A percentile compares a stretch with the other conserved stretches of the same genome.
These are phyloP conservation scores for Venustampulla echinocandica DNA, from an alignment of 495 filamentous ascomycete genomes.

Conservation along the genomic window DNA sequence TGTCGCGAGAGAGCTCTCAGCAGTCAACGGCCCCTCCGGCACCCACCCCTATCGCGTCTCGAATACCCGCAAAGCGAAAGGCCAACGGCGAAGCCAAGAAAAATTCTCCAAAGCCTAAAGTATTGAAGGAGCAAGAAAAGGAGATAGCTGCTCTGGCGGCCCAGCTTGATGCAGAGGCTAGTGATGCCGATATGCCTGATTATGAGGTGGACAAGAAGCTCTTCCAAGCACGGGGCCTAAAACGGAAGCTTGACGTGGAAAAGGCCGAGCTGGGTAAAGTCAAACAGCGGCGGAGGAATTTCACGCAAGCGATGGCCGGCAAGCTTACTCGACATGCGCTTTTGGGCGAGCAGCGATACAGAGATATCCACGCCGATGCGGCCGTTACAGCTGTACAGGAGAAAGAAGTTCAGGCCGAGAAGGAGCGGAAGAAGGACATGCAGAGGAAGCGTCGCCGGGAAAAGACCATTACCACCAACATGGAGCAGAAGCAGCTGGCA, in stretches of 20 bases:
- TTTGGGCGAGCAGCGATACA: conserved; percentile 41
- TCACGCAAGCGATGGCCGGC: conserved; percentile 23
- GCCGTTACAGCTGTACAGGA: conserved; percentile 80
- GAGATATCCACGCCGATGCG: conserved; percentile 43
- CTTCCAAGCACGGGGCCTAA: conserved; percentile 45
- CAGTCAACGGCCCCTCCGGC: conserved; percentile 31
- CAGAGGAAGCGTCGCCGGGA: conserved; percentile 95
- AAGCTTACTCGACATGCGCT: conserved; percentile 37
- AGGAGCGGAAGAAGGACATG: conserved; percentile 99
- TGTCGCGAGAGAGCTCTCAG: conserved; percentile 21
- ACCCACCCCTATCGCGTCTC: conserved; percentile 37
- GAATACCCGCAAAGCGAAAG: conserved; percentile 41
- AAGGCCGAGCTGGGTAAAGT: conserved; percentile 47
- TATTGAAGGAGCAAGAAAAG: conserved; percentile 56
- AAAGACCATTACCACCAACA: conserved; percentile 80
- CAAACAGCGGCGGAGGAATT: conserved; percentile 42
- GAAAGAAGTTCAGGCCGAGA: conserved; percentile 86
- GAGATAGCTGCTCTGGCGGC: conserved; percentile 54
- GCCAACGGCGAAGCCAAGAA: conserved; percentile 41
- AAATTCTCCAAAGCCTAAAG: conserved; percentile 30
- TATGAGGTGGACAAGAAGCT: conserved; percentile 49
- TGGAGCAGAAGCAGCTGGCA: conserved; percentile 77
- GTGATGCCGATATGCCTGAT: conserved; percentile 55
- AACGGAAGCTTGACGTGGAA: conserved; percentile 54
- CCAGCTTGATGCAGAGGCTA: conserved; percentile 60